Base-by-base conservation (phyloP, 805 yeast species). In the Scheffersomyces lignosus region DNA sequence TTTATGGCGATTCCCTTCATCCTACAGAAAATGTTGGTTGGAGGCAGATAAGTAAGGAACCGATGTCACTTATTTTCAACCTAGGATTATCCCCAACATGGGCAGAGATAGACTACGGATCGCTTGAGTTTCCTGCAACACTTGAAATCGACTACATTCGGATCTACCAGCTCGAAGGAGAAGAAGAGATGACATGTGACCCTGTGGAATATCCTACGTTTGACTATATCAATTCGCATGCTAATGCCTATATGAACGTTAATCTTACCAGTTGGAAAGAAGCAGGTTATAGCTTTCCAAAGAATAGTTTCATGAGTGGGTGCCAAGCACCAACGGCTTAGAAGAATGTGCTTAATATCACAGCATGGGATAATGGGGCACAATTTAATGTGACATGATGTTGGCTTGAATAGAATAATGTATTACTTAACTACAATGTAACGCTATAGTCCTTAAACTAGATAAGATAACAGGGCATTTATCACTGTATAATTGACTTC, bases 251-350 rank as follows among this genome's bases (percentile, higher is more conserved):
- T 44, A 20, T 32, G 34, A 65, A 69, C 40, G 42, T 47, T 10
- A 66, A 68, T 41, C 41, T 52, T 22, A 68, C 73, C 3, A 41
- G 60, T 8, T 70, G 73, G 71, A 44, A 53, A 31, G 41, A 35
- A 23, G 73, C 72, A 1, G 74, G 73, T 3, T 69, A 81, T 57
- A 40, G 60, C 3, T 61, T 63, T 54, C 96, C 96, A 14, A 78
- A 77, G 51, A 20, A 20, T 10, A 20, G 24, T 10, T 20, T 20
- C 10, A 20, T 20, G 24, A 7, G 10, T 20, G 24, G 24, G 10
- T 20, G 24, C 24, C 24, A 7, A 7, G 24, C 24, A 10, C 24
- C 24, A 20, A 20, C 10, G 7, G 10, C 7, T 7, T 20, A 20
- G 10, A 7, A 20, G 24, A 20, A 20, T 20, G 10, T 20, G n/a